These are phyloP conservation scores for Neobulgaria alba DNA, from an alignment of 2,329 filamentous ascomycete species.

Conservation along the genomic window DNA sequence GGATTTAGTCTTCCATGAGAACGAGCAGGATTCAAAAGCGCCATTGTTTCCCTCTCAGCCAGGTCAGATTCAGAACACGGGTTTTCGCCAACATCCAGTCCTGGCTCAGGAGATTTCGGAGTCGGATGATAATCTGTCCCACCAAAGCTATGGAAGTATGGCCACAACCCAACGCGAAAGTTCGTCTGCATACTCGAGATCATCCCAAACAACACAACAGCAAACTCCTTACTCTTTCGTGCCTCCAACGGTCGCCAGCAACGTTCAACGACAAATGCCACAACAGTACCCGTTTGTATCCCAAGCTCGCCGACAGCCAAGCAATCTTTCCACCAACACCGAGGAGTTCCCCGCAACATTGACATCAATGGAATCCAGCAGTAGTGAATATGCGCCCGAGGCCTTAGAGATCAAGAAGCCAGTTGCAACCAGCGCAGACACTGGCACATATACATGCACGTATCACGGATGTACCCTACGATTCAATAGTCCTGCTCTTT, in stretches of 20 bases:
- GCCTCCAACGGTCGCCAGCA: constrained; percentile 31
- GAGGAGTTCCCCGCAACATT: constrained; percentile 28
- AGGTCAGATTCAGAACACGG: constrained; percentile 33
- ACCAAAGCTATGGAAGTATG: constrained; percentile 36
- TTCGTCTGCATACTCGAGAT: constrained; percentile 26
- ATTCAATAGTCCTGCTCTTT: constrained; percentile 76
- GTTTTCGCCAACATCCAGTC: constrained; percentile 21
- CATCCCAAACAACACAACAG: constrained; percentile 23
- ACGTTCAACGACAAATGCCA: constrained; percentile 21
- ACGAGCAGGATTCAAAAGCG: constrained; percentile 59
- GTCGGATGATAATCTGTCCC: constrained; percentile 30
- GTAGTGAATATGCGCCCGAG: constrained; percentile 31
- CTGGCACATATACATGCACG: constrained; percentile 91
- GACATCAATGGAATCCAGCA: constrained; percentile 33
- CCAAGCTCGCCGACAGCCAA: constrained; percentile 19
- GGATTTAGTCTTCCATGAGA: constrained; percentile 73
- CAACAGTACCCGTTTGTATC: constrained; percentile 29
- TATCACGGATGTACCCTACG: constrained; percentile 84
- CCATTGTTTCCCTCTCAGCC: constrained; percentile 61
- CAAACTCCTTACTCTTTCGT: constrained; percentile 37
- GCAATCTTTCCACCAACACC: constrained; percentile 22
- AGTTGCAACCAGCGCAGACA: constrained; percentile 58
- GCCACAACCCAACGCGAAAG: constrained; percentile 33
- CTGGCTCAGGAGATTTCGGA: constrained; percentile 24
- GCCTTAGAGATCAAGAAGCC: constrained; percentile 38